Percentiles rank a stretch among this genome's conserved stretches.
Conservation (phyloP, 371 early-diverging fungal genomes). For the Saksenaea vasiformis region DNA sequence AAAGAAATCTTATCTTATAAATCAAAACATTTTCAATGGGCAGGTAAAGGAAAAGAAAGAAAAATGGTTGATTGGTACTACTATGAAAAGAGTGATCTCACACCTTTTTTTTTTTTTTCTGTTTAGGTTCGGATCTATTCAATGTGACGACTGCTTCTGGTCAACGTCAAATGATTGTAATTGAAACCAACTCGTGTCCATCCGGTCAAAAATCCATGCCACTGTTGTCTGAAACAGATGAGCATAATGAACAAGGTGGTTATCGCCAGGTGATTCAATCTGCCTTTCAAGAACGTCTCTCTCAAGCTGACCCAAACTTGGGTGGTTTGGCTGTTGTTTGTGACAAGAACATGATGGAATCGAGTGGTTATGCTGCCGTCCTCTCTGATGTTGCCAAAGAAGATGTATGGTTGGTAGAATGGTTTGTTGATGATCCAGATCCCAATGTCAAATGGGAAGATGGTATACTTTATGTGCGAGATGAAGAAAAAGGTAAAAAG, state of each 20-base stretch:
- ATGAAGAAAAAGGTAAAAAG: conserved; percentile 57
- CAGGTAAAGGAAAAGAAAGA: conserved; percentile 55
- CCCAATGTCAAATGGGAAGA: conserved; percentile 86
- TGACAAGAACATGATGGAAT: conserved; percentile 94
- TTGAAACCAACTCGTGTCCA: conserved; percentile 94
- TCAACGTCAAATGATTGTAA: conserved; percentile 94
- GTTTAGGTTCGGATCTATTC: conserved; percentile 83
- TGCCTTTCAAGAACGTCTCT: conserved; percentile 78
- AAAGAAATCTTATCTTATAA: conserved; percentile 68
- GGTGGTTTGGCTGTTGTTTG: conserved; percentile 90
- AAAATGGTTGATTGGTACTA: no score
- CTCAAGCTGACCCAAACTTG: conserved; percentile 62
- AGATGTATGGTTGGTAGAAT: conserved; percentile 87
- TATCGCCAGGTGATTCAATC: conserved; percentile 80
- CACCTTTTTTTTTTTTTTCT: conserved; percentile 9
- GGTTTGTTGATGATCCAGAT: conserved; percentile 72
- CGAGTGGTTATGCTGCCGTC: conserved; percentile 87
- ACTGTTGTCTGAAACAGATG: conserved; percentile 80
- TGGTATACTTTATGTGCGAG: conserved; percentile 76
- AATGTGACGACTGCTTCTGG: conserved; percentile 88
- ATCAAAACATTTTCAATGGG: conserved; percentile 91
- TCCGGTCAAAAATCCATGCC: conserved; percentile 97
- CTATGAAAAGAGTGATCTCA: not conserved
- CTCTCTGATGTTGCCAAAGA: conserved; percentile 86
- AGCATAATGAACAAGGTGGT: conserved; percentile 69